These are phyloP conservation scores for Parachaetomium inaequale DNA, from an alignment of 495 filamentous ascomycete genomes.

Conservation along the genomic window DNA sequence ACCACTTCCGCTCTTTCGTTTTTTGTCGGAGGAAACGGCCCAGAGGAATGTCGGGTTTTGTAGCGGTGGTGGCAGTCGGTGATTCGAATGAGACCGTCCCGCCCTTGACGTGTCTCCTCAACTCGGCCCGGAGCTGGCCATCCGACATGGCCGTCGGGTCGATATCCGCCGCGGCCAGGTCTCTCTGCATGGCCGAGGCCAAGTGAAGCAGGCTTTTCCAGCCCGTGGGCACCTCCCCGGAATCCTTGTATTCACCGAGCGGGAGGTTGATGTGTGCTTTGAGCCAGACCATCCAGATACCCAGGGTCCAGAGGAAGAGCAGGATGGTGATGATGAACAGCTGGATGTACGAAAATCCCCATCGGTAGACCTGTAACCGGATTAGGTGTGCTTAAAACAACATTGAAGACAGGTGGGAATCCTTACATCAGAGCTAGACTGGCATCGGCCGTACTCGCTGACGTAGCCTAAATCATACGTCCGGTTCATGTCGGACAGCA, in stretches of 20 bases:
- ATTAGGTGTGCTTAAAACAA: not conserved
- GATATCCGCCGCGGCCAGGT: not conserved
- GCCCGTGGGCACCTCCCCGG: not conserved
- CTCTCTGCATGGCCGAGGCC: not conserved
- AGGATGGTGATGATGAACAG: not conserved
- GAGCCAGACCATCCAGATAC: not conserved
- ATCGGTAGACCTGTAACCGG: not conserved
- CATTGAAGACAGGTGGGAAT: not conserved
- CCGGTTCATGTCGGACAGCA: not conserved
- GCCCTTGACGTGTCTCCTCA: not conserved
- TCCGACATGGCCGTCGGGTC: not conserved
- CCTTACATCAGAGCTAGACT: not conserved
- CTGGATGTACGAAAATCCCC: not conserved
- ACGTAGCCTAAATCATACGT: not conserved
- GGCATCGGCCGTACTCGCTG: not conserved
- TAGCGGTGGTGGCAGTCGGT: not conserved
- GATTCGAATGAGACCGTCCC: not conserved
- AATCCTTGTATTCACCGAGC: not conserved
- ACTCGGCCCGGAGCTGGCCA: not conserved
- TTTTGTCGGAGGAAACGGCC: not conserved
- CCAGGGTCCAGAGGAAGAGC: not conserved
- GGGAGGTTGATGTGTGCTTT: not conserved
- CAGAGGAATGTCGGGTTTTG: not conserved
- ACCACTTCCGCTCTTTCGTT: not conserved
- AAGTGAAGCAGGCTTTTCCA: not conserved